Evolutionary conservation across 768 basidiomycete species (phyloP).

Genomic region (Lentinula lateritia): DNA sequence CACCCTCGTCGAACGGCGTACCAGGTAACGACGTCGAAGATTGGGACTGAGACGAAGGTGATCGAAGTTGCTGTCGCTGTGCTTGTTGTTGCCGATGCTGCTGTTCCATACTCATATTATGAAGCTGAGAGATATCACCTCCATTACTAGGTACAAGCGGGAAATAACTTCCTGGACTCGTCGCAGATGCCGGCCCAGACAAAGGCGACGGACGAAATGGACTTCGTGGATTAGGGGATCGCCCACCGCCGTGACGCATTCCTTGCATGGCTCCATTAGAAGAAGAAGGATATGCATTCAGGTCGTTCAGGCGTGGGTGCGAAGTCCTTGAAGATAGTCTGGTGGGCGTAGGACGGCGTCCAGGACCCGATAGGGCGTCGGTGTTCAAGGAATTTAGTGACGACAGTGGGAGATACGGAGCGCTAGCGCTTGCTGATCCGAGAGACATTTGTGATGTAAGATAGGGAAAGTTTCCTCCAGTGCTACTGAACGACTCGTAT

Average conservation of each 20-base stretch:
- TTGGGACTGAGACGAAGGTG: constrained; percentile 17
- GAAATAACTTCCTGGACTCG: neutral
- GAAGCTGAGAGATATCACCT: neutral
- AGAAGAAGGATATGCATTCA: neutral
- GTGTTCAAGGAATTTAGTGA: neutral
- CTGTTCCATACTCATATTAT: neutral
- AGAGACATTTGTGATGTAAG: neutral
- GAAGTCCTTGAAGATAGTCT: neutral
- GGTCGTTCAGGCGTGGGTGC: neutral
- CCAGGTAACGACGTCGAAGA: constrained; percentile 28
- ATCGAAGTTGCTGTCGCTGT: constrained; percentile 11
- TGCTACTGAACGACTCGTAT: neutral
- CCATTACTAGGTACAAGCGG: neutral
- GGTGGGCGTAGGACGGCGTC: neutral
- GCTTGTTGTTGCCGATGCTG: constrained; percentile 5
- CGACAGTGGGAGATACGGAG: neutral
- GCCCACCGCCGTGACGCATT: neutral
- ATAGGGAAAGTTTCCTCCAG: neutral
- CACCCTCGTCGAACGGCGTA: constrained; percentile 23
- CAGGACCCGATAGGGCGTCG: neutral
- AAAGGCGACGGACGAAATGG: neutral
- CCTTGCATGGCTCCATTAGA: neutral
- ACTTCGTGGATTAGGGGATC: neutral
- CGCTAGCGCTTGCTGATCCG: neutral
- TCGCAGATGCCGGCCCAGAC: neutral